These are phyloP conservation scores for Apiotrichum siamense DNA, from an alignment of 1,284 basidiomycete species.

Conservation along the genomic window DNA sequence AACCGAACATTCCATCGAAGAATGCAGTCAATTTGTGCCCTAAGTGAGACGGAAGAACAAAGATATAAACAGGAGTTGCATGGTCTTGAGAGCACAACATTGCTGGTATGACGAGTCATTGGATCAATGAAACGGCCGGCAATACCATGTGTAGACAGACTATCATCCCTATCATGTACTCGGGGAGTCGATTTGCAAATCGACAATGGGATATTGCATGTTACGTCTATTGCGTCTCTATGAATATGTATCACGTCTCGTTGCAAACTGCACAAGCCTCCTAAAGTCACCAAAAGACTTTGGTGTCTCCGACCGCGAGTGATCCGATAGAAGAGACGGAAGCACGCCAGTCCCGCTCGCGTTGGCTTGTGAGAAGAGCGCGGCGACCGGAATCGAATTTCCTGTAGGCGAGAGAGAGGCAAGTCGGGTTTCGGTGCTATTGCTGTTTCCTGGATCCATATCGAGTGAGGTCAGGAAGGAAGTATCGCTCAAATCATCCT, in stretches of 20 bases:
- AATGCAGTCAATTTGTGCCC: too few relatives aligned
- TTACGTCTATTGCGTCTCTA: too few relatives aligned
- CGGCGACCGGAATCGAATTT: constrained; percentile 14
- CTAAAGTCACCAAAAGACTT: constrained; percentile 80
- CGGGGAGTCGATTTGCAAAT: too few relatives aligned
- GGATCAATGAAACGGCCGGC: too few relatives aligned
- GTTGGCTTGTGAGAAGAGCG: constrained; percentile 32
- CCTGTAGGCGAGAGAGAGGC: constrained; percentile 1
- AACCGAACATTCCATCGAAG: too few relatives aligned
- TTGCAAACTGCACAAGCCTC: constrained; percentile 75
- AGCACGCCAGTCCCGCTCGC: background rate
- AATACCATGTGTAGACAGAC: too few relatives aligned
- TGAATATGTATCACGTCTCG: constrained; percentile 49
- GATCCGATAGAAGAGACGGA: constrained; percentile 18
- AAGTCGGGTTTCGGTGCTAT: background rate
- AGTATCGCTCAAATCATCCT: constrained; percentile 72
- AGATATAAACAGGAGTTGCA: too few relatives aligned
- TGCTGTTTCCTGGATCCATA: constrained; percentile 61
- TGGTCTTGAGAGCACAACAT: too few relatives aligned
- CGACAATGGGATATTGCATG: too few relatives aligned
- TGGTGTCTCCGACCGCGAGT: constrained; percentile 52
- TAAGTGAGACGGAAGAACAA: too few relatives aligned
- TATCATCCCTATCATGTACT: too few relatives aligned
- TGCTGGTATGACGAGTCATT: too few relatives aligned
- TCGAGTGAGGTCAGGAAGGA: constrained; percentile 88